Percentiles rank a stretch among this genome's conserved stretches.
These are phyloP conservation scores for Cercospora brassicicola DNA, from an alignment of 2,329 filamentous ascomycete species.

Conservation along the genomic window DNA sequence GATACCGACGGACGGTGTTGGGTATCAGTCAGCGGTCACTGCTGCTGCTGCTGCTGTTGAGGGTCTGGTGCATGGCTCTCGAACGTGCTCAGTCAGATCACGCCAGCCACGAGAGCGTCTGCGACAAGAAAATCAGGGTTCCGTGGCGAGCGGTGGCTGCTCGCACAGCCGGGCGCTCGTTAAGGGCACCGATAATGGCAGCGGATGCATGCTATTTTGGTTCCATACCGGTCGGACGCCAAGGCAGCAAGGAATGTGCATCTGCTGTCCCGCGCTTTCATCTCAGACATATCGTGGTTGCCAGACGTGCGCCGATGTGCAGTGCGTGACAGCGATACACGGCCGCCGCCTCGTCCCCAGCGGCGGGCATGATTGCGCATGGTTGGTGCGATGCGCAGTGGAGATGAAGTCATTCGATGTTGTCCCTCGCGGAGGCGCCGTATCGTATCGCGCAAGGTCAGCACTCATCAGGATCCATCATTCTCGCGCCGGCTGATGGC, in stretches of 20 bases:
- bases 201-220: constrained; percentile 2
- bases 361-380: background rate
- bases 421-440: background rate
- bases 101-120: background rate
- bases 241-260: constrained; percentile 2
- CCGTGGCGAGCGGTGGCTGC: background rate
- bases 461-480: background rate
- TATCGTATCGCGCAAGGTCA: background rate
- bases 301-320: background rate
- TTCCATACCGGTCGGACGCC: background rate
- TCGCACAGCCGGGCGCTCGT: background rate
- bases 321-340: background rate
- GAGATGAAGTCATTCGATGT: background rate
- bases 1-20: background rate
- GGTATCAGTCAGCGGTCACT: background rate
- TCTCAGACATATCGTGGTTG: background rate
- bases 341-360: background rate
- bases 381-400: background rate
- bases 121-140: background rate
- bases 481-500: background rate
- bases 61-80: background rate
- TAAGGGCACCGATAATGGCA: background rate
- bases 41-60: background rate
- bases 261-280: background rate
- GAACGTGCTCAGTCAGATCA: background rate